These are phyloP conservation scores for Capsicum baccatum DNA, from an alignment of 257 asterid species.

Conservation along the genomic window DNA sequence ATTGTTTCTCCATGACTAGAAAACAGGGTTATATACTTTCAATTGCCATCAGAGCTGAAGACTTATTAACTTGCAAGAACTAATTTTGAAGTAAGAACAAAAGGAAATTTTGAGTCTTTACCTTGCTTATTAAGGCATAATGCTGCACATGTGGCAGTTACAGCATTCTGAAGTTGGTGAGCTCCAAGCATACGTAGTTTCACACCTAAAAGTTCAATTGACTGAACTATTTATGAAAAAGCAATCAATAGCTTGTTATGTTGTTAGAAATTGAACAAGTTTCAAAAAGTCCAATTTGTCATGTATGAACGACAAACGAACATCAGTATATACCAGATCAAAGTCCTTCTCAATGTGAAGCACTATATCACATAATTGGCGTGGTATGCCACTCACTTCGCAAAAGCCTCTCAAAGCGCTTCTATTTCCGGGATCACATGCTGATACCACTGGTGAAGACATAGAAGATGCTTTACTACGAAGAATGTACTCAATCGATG, in stretches of 20 bases:
- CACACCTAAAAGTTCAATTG: slow-evolving; percentile 65
- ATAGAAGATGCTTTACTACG: slow-evolving; percentile 70
- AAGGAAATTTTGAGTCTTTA: slow-evolving; percentile 31
- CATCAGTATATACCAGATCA: slow-evolving; percentile 52
- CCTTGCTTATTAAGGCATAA: slow-evolving; percentile 91
- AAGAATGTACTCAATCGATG: slow-evolving; percentile 77
- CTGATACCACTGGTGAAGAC: slow-evolving; percentile 82
- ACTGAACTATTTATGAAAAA: slow-evolving; percentile 45
- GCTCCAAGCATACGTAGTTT: slow-evolving; percentile 74
- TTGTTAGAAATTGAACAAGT: slow-evolving; percentile 18
- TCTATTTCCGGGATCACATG: slow-evolving; percentile 77
- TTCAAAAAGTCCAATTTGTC: neutral
- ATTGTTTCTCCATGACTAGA: neutral
- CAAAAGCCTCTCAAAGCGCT: slow-evolving; percentile 65
- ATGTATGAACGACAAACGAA: slow-evolving; percentile 1
- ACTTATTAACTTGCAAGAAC: neutral
- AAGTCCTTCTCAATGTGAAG: slow-evolving; percentile 65
- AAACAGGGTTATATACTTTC: neutral
- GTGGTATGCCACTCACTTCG: slow-evolving; percentile 49
- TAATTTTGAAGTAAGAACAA: neutral
- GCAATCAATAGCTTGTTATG: slow-evolving; percentile 12
- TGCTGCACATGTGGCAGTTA: slow-evolving; percentile 84
- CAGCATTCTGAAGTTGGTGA: slow-evolving; percentile 95
- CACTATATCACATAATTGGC: slow-evolving; percentile 74
- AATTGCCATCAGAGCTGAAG: neutral